Evolutionary conservation across 1,139 yeast genomes (phyloP).

Genomic region (Yamadazyma kanchanaburiensis): DNA sequence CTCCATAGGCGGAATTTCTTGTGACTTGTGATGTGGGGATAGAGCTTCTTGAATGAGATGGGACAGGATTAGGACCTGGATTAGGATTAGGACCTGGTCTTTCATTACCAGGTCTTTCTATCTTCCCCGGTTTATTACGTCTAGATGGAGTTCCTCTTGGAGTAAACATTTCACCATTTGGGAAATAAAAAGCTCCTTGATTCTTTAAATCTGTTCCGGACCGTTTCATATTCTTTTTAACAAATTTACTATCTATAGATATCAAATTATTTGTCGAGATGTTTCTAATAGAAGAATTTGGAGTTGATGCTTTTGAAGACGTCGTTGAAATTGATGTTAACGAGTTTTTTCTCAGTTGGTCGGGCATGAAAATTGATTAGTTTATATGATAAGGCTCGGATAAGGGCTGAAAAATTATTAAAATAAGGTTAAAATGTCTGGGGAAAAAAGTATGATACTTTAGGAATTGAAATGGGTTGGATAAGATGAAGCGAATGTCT

Average conservation of each 20-base stretch:
- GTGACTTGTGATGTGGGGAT: background rate
- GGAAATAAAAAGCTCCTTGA: slow-evolving; percentile 42
- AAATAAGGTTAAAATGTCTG: no score
- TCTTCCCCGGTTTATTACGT: slow-evolving; percentile 33
- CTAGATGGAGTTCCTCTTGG: slow-evolving; percentile 39
- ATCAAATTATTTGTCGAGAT: slow-evolving; percentile 41
- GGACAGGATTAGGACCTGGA: no score
- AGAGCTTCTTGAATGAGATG: no score
- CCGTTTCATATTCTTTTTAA: slow-evolving; percentile 18
- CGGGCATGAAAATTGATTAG: no score
- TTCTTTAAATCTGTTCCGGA: slow-evolving; percentile 11
- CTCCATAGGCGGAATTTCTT: no score
- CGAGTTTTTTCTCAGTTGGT: slow-evolving; percentile 36
- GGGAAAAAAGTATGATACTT: no score
- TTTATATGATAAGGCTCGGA: no score
- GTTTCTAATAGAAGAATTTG: slow-evolving; percentile 17
- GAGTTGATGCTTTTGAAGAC: slow-evolving; percentile 3
- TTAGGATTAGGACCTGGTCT: background rate
- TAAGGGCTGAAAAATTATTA: no score
- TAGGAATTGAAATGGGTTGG: background rate
- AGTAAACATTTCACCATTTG: slow-evolving; percentile 54
- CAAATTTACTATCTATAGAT: slow-evolving; percentile 36
- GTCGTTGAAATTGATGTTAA: slow-evolving; percentile 23
- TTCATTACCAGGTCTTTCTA: slow-evolving; percentile 12
- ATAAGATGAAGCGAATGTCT: background rate